These are phyloP conservation scores for Alternaria sp. DNA, from an alignment of 2,329 filamentous ascomycete genomes.

Conservation along the genomic window DNA sequence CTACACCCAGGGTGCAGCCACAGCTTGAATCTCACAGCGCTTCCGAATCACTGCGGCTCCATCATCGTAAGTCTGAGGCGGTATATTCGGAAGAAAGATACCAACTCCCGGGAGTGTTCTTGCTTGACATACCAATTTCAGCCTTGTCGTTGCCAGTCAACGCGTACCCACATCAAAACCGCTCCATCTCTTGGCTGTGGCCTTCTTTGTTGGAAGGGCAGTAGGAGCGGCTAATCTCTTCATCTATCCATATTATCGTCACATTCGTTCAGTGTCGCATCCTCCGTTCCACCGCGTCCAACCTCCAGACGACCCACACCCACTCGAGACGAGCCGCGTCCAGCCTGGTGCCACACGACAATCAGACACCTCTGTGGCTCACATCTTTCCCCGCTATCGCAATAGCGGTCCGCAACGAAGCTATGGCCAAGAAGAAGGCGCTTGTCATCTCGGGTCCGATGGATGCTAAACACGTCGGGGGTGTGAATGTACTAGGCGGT, in stretches of 20 bases:
- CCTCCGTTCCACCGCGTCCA: constrained; percentile 4
- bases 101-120: constrained; percentile 10
- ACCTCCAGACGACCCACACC: constrained; percentile 8
- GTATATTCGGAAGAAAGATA: constrained; percentile 6
- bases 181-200: constrained; percentile 13
- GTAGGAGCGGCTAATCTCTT: not conserved
- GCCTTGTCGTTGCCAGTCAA: constrained; percentile 2
- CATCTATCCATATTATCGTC: not conserved
- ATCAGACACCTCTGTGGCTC: constrained; percentile 10
- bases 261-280: constrained; percentile 3
- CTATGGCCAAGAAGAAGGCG: constrained; percentile 30
- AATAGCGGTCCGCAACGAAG: constrained; percentile 8
- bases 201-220: not conserved
- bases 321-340: constrained; percentile 30
- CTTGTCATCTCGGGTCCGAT: constrained; percentile 42
- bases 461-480: constrained; percentile 42
- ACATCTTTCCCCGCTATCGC: constrained; percentile 5
- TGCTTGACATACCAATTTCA: constrained; percentile 10
- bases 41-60: constrained; percentile 15
- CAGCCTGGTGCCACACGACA: constrained; percentile 19
- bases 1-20: constrained; percentile 27
- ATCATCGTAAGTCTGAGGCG: not conserved
- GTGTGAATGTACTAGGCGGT: constrained; percentile 35
- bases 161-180: constrained; percentile 15
- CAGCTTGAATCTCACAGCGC: constrained; percentile 25